Base-by-base conservation (phyloP, 2,329 filamentous ascomycete genomes). In the Ascochyta clinopodiicola region DNA sequence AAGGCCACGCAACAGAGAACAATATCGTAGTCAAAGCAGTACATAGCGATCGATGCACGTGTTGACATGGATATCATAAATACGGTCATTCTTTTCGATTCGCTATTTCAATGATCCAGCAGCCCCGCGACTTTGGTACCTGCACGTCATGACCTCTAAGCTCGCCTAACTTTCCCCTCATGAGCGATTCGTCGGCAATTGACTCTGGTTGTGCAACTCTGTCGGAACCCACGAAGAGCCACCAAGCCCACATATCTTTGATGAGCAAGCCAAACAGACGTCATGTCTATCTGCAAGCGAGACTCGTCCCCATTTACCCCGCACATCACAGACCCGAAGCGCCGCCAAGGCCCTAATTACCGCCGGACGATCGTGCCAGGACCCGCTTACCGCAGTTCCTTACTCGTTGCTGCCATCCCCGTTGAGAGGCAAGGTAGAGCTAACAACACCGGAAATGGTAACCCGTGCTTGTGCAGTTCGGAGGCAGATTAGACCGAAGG, bases 251-350 rank as follows among this genome's bases (percentile, higher is more conserved):
- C 44, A 48, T 15, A 27, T 39, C 12, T n/a, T 22, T 24, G 29
- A 38, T 22, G 13, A 25, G 8, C 35, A 32, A 50, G 49, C 56
- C 34, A 56, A 44, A 49, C 54, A 53, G 25, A 49, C 49, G 53
- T 61, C 56, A 51, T 50, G 35, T 38, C 48, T 37, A 49, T 50
- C 49, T 31, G 39, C 49, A 39, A 31, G 51, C 45, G 49, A 51
- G 63, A 54, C 54, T 34, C 44, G 36, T 36, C 49, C 44, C 35
- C 17, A 37, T 40, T 56, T 66, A 67, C 64, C 62, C 64, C 64
- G 63, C 62, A 62, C 49, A 46, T 48, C 31, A 17, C 31, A 35
- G 17, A 17, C 2, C 17, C 17, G 17, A 17, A 17, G 17, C 17
- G 17, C 17, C 24, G 31, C 27, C 35, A 13, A 27, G 21, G 21